These are phyloP conservation scores for Pseudocercospora eumusae DNA, from an alignment of 2,329 filamentous ascomycete species.

Conservation along the genomic window DNA sequence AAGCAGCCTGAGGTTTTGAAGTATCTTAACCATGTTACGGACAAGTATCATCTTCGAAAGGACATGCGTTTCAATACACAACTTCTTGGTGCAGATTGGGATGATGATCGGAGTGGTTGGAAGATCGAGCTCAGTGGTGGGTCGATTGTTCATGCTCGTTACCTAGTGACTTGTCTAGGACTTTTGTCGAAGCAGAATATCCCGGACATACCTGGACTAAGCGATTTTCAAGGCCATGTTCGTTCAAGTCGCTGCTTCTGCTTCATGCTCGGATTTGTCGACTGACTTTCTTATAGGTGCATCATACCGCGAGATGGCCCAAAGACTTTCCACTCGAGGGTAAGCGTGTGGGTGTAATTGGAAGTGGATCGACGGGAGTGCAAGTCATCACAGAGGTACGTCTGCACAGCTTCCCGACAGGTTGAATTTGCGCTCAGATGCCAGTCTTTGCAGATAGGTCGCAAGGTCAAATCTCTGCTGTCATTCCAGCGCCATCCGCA, in stretches of 20 bases:
- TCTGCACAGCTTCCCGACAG: slow-evolving; percentile 27
- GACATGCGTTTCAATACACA: slow-evolving; percentile 30
- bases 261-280: too few relatives aligned
- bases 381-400: slow-evolving; percentile 41
- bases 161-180: slow-evolving; percentile 44
- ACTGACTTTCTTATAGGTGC: slow-evolving; percentile 37
- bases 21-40: slow-evolving; percentile 27
- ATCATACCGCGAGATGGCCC: slow-evolving; percentile 47
- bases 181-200: slow-evolving; percentile 43
- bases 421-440: slow-evolving; percentile 18
- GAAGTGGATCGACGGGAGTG: slow-evolving; percentile 47
- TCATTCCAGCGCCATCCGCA: slow-evolving; percentile 44
- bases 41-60: slow-evolving; percentile 24
- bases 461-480: slow-evolving; percentile 34
- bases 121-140: slow-evolving; percentile 14
- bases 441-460: slow-evolving; percentile 26
- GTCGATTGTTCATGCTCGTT: slow-evolving; percentile 28
- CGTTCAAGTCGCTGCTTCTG: slow-evolving; percentile 34
- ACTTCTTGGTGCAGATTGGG: slow-evolving; percentile 32
- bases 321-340: slow-evolving; percentile 30
- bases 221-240: slow-evolving; percentile 43
- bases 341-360: slow-evolving; percentile 47
- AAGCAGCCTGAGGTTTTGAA: slow-evolving; percentile 45
- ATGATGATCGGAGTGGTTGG: slow-evolving; percentile 17
- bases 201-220: slow-evolving; percentile 42